Base-by-base conservation (phyloP, 2,329 filamentous ascomycete genomes). In the Cephalotrichum gorgonifer region DNA sequence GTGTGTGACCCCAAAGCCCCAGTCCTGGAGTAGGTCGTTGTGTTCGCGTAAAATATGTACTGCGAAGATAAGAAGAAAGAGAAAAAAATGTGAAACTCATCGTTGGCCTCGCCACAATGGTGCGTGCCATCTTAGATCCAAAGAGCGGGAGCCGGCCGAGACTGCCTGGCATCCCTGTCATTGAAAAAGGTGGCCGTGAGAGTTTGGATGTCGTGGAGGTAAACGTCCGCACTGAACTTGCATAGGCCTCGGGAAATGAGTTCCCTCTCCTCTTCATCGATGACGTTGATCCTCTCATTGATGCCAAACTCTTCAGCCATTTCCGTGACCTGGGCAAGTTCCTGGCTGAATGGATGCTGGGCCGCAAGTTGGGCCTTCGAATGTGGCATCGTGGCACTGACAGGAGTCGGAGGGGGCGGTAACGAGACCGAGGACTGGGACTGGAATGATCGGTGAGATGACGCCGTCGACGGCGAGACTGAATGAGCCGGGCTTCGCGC, bases 311-410 rank as follows among this genome's bases (percentile, higher is more conserved):
- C 90, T 67, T 97, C 93, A 0, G 85, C 91, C 15, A 96, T 78
- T 66, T 97, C 93, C 48, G 89, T 88, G 23, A 97, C 87, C 66
- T 97, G 86, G 50, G 88, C 88, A 48, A 97, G 73, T 66, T 98
- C 93, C 46, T 85, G 83, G 48, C 88, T 88, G 59, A 97, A 97
- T 0, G 91, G 91, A 63, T 93, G 80, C 26, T 71, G 64, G 60
- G 68, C 65, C 55, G 53, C 43, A 23, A 39, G 28, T 22, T 43
- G 41, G n/a, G 30, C 23, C 41, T 44, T 44, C 20, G 26, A 7
- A 26, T 17, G 41, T 35, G 48, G 35, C 9, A 48, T 41, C 22
- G 51, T 57, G 43, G 60, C 61, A 12, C 54, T 57, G 43, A 52
- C 65, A 57, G 47, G 52, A 38, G 38, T 50, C 15, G 35, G 35